Conservation (phyloP, 2,329 filamentous ascomycete species). For the Leptographium flavum region DNA sequence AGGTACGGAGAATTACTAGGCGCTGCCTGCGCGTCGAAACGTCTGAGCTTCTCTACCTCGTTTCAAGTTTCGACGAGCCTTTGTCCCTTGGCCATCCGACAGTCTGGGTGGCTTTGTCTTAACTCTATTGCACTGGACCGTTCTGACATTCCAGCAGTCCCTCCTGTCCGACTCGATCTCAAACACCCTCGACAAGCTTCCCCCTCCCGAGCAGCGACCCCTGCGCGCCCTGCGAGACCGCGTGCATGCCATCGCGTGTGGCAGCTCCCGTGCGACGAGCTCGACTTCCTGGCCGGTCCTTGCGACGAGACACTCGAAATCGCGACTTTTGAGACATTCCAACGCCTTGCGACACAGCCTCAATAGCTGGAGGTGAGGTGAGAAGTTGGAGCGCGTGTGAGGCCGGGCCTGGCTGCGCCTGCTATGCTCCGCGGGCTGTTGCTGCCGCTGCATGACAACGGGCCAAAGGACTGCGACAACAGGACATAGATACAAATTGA, state of each 20-base stretch:
- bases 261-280: not conserved
- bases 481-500: not conserved
- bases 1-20: too few species aligned
- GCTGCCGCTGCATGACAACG: not conserved
- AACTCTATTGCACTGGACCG: not conserved
- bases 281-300: not conserved
- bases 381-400: not conserved
- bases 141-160: not conserved
- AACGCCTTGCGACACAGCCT: too few species aligned
- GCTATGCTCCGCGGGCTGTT: not conserved
- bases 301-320: not conserved
- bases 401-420: not conserved
- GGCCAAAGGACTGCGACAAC: not conserved
- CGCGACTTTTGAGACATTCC: too few species aligned
- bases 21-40: not conserved
- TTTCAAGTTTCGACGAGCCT: not conserved
- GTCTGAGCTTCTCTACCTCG: not conserved
- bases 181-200: not conserved
- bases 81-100: not conserved
- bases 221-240: too few species aligned
- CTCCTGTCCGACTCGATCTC: constrained; percentile 1
- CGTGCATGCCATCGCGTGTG: not conserved
- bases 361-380: too few species aligned
- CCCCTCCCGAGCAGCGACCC: not conserved
- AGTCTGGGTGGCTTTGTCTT: not conserved